Base-by-base conservation (phyloP, 2,329 filamentous ascomycete species). In the Teratosphaeria destructans region DNA sequence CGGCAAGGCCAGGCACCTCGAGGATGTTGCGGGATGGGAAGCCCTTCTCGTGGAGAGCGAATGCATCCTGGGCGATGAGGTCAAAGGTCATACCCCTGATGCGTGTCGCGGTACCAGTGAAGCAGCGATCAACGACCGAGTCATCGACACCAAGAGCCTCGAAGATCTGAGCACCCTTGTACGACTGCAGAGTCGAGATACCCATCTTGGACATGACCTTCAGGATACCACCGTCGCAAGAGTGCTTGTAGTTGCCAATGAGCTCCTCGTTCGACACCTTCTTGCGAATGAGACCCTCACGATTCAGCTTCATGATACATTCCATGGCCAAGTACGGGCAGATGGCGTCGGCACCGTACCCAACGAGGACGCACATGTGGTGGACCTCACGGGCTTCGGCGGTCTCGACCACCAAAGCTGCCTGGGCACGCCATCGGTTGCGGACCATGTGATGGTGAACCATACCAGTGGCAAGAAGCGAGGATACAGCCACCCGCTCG, bases 171-270 rank as follows among this genome's bases (percentile, higher is more conserved):
- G 93, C 93, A 71, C 93, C 93, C 81, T 97, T 97, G 81, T 97
- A 97, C 66, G 88, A 93, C 71, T 93, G 90, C 54, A 97, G 81
- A 35, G 93, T 97, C 6, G 93, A 96, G 65, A 97, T 97, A 79
- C 93, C 93, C 93, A 97, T 97, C 81, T 97, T 97, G 75, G 88
- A 94, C 93, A 97, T 97, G 73, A 97, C 93, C 77, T 97, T 97
- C 64, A 97, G 81, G 64, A 97, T 96, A 78, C 93, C 93, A 71
- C 93, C 93, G 67, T 96, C 92, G 69, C 89, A 93, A 63, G 93
- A 96, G 75, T 95, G 89, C 78, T 95, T 95, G 82, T 96, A 97
- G 79, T 97, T 97, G 69, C 87, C 85, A 66, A 96, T 92, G 59
- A 96, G 85, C 68, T 86, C 82, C 62, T 95, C 87, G 60, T 94